Evolutionary conservation across 306 rosid genomes (phyloP), one percentile per base, ranked within the genome.

Genomic region (Rosa rugosa): DNA sequence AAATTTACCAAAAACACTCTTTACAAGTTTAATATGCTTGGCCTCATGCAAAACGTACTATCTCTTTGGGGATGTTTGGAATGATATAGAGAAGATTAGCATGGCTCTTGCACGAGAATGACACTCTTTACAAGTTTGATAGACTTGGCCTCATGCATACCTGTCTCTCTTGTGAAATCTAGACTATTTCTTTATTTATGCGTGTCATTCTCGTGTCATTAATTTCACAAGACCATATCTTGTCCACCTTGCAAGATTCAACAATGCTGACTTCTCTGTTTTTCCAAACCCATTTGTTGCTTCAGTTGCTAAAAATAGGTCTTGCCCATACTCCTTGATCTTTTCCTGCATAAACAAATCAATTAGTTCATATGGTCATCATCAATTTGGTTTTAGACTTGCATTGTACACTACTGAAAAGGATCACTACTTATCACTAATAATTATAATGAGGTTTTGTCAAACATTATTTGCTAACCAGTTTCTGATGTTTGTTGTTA

Each of bases 241-340:
- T 25, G 91, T 82, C 70, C 81, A 22, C 59, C 80, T 73, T 16
- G 70, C 81, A 79, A 90, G 47, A 51, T 3, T 80, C 77, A 63
- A 36, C 56, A 88, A 6, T 36, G 86, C 89, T 22, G 71, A 80
- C 17, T 65, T 73, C 77, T 84, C 86, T 20, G 18, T 22, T 22
- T 84, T 27, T 4, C 89, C 90, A 75, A 87, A 18, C 17, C 93
- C 93, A 3, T 11, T 86, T 10, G 93, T 87, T 65, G 56, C 74
- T 80, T 90, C 86, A 1, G 92, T 81, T 34, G 69, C 77, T 13
- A 88, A 18, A 10, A 92, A 74, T 2, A 17, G 0, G 31, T 85
- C 92, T 59, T 92, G 94, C 2, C 91, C 92, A n/a, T 83, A 90
- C 71, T 87, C 83, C 9, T 77, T 13, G 51, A 88, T 71, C 74